phyloP scores from a whole-genome alignment of 352 stramenopile genomes.

The Aphanomyces invadans region DNA sequence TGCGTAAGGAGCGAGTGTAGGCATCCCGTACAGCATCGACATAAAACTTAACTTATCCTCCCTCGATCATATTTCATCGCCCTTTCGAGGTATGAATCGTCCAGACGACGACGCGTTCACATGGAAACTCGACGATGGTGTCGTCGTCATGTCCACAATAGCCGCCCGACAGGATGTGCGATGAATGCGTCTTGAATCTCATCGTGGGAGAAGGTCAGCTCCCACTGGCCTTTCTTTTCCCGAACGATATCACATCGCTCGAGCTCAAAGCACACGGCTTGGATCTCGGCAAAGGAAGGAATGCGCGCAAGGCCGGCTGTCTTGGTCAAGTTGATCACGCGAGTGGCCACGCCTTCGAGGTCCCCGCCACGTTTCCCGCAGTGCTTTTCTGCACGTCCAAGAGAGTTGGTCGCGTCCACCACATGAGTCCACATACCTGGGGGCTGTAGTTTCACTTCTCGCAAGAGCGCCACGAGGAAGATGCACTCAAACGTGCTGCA shows the following conservation, averaged over 20 bases:
- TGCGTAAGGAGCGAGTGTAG: slow-evolving; percentile 15
- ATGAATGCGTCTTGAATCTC: slow-evolving; percentile 62
- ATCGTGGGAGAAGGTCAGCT: slow-evolving; percentile 50
- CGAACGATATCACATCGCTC: slow-evolving; percentile 52
- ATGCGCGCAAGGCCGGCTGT: slow-evolving; percentile 54
- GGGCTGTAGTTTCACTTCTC: slow-evolving; percentile 45
- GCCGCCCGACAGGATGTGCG: slow-evolving; percentile 39
- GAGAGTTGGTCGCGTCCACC: slow-evolving; percentile 14
- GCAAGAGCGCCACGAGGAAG: slow-evolving; percentile 54
- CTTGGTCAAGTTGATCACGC: slow-evolving; percentile 59
- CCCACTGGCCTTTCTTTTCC: slow-evolving; percentile 37
- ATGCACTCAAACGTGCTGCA: slow-evolving; percentile 70
- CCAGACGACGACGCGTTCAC: no score
- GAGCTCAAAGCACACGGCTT: slow-evolving; percentile 56
- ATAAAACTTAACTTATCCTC: no score
- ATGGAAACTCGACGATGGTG: not conserved
- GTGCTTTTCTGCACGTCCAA: no score
- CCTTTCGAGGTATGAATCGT: no score
- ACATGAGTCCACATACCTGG: no score
- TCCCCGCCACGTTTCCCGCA: no score
- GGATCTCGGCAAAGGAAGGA: slow-evolving; percentile 40
- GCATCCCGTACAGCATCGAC: slow-evolving; percentile 26
- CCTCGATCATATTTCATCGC: no score
- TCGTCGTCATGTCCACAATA: slow-evolving; percentile 13
- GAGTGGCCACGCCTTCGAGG: slow-evolving; percentile 55